These are phyloP conservation scores for Athelia sp. DNA, from an alignment of 1,284 basidiomycete species.

Conservation along the genomic window DNA sequence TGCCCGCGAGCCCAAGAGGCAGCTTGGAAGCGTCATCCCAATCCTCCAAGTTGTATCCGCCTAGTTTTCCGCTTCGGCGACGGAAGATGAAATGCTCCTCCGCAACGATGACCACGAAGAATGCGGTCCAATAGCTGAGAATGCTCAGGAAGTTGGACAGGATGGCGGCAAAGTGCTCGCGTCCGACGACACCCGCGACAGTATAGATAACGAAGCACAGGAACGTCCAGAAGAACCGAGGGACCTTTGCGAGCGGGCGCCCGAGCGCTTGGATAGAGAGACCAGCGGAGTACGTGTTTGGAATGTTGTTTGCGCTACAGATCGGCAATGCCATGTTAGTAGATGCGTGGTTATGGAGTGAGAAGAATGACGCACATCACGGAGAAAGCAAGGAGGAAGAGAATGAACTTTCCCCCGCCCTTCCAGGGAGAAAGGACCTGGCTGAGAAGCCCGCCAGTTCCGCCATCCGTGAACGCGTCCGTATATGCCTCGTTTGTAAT, in stretches of 20 bases:
- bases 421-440: slow-evolving; percentile 41
- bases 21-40: slow-evolving; percentile 43
- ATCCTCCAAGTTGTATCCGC: slow-evolving; percentile 50
- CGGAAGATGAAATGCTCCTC: slow-evolving; percentile 60
- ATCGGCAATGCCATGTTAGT: slow-evolving; percentile 2
- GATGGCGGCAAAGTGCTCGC: slow-evolving; percentile 55
- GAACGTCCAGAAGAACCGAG: slow-evolving; percentile 57
- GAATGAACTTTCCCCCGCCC: slow-evolving; percentile 53
- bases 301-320: slow-evolving; percentile 50
- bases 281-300: slow-evolving; percentile 55
- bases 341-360: neutral
- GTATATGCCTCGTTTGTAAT: slow-evolving; percentile 48
- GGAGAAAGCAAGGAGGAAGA: slow-evolving; percentile 53
- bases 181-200: slow-evolving; percentile 56
- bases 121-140: slow-evolving; percentile 62
- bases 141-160: slow-evolving; percentile 50
- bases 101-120: slow-evolving; percentile 53
- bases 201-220: slow-evolving; percentile 50
- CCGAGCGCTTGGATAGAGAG: slow-evolving; percentile 53
- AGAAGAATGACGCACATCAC: slow-evolving; percentile 39
- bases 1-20: slow-evolving; percentile 52
- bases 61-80: slow-evolving; percentile 32
- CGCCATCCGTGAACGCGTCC: slow-evolving; percentile 39
- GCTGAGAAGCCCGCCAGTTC: slow-evolving; percentile 43
- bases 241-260: slow-evolving; percentile 49